Conservation (phyloP, 2,329 filamentous ascomycete genomes). For the Nectriaceae sp. region DNA sequence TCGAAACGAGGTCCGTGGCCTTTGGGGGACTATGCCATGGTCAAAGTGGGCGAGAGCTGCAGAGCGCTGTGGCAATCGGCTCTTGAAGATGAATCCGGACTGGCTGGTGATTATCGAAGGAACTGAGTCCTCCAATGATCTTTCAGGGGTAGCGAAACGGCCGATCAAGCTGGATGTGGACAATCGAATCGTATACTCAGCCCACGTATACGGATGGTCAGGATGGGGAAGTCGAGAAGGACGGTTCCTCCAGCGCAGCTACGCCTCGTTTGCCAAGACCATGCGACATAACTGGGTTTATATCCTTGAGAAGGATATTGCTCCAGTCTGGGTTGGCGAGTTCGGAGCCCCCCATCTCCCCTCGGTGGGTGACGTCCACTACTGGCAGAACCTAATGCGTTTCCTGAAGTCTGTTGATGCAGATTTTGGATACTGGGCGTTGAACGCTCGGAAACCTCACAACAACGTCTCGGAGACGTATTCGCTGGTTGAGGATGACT, state of each 20-base stretch:
- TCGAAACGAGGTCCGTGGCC: slow-evolving; percentile 67
- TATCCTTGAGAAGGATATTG: slow-evolving; percentile 47
- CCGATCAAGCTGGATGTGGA: slow-evolving; percentile 59
- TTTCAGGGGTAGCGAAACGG: slow-evolving; percentile 54
- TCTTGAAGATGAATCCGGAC: slow-evolving; percentile 60
- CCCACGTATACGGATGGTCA: slow-evolving; percentile 70
- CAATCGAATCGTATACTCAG: slow-evolving; percentile 64
- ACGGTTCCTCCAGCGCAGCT: slow-evolving; percentile 61
- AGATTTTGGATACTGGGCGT: slow-evolving; percentile 71
- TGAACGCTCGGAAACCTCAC: slow-evolving; percentile 66
- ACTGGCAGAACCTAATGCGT: slow-evolving; percentile 64
- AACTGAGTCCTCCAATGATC: slow-evolving; percentile 67
- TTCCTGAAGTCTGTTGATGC: slow-evolving; percentile 60
- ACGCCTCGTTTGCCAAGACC: slow-evolving; percentile 61
- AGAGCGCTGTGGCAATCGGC: slow-evolving; percentile 61
- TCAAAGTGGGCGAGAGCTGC: slow-evolving; percentile 63
- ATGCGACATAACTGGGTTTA: slow-evolving; percentile 70
- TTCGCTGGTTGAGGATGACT: slow-evolving; percentile 63
- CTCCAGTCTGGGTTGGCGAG: slow-evolving; percentile 70
- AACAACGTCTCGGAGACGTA: slow-evolving; percentile 61
- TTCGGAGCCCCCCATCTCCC: slow-evolving; percentile 60
- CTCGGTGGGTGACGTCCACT: slow-evolving; percentile 59
- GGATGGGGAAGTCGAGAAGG: slow-evolving; percentile 66
- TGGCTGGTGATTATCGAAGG: slow-evolving; percentile 72
- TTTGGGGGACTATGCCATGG: slow-evolving; percentile 72